These are phyloP conservation scores for Phalaenopsis hybrid DNA, from an alignment of 116 monocot genomes.

Conservation along the genomic window DNA sequence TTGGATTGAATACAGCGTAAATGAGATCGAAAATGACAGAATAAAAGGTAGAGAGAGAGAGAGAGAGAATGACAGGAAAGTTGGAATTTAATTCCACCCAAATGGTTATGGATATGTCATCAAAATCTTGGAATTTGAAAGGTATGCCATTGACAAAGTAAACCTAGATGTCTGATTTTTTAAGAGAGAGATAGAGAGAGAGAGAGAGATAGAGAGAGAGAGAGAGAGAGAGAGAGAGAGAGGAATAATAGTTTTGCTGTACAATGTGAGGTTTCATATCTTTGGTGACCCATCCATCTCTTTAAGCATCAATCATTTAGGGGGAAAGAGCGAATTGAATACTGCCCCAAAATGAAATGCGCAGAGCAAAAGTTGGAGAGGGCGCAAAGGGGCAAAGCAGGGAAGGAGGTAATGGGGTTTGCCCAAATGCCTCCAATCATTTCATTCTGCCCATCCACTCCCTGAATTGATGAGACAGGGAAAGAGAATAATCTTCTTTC, in stretches of 20 bases:
- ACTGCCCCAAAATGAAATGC: slow-evolving; percentile 4
- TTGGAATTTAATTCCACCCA: slow-evolving; percentile 1
- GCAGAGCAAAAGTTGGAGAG: neutral
- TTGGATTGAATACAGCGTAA: neutral
- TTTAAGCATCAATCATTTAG: neutral
- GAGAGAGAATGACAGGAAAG: neutral
- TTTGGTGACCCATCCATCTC: neutral
- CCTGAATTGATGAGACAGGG: neutral
- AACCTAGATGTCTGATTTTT: neutral
- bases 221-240: slow-evolving; percentile 2
- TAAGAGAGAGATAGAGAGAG: neutral
- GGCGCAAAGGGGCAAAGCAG: neutral
- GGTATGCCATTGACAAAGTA: neutral
- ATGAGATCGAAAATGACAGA: neutral
- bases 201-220: slow-evolving; percentile 1
- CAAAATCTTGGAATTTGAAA: neutral
- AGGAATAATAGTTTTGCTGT: neutral
- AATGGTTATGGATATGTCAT: neutral
- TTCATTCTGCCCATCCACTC: neutral
- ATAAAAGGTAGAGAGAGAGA: neutral
- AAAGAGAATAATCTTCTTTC: slow-evolving; percentile 3
- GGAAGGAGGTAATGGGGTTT: neutral
- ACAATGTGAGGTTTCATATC: neutral
- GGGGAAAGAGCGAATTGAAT: slow-evolving; percentile 3
- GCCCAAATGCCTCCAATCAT: neutral